phyloP scores from a whole-genome alignment of 73 alveolate genomes.

The Stentor coeruleus region DNA sequence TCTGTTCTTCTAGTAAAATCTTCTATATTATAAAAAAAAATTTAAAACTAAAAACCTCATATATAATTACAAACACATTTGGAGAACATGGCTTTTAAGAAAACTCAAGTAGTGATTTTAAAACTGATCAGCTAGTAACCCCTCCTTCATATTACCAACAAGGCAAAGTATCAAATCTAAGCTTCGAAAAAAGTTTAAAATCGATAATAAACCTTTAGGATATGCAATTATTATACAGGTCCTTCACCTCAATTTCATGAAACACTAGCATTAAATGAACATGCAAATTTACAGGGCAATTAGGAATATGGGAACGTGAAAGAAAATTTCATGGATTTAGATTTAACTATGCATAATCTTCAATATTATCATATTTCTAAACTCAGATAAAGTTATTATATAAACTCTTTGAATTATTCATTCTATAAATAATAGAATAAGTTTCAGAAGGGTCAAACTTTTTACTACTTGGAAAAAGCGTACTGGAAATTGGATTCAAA shows the following conservation, averaged over 20 bases:
- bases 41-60: too few relatives aligned
- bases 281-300: neutral
- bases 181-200: neutral
- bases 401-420: too few relatives aligned
- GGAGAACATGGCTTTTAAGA: neutral
- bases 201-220: neutral
- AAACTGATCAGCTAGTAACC: neutral
- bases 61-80: too few relatives aligned
- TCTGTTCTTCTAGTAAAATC: too few relatives aligned
- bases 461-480: too few relatives aligned
- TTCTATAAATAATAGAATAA: too few relatives aligned
- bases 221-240: neutral
- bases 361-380: neutral
- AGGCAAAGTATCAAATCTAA: neutral
- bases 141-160: constrained; percentile 3
- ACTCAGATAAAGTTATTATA: too few relatives aligned
- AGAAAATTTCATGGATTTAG: neutral
- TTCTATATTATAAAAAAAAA: too few relatives aligned
- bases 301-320: neutral
- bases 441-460: too few relatives aligned
- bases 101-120: neutral
- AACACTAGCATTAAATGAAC: neutral
- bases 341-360: neutral
- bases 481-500: too few relatives aligned
- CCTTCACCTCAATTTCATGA: neutral